phyloP scores from a whole-genome alignment of 2,329 filamentous ascomycete species.

The Botrytis sinoallii region DNA sequence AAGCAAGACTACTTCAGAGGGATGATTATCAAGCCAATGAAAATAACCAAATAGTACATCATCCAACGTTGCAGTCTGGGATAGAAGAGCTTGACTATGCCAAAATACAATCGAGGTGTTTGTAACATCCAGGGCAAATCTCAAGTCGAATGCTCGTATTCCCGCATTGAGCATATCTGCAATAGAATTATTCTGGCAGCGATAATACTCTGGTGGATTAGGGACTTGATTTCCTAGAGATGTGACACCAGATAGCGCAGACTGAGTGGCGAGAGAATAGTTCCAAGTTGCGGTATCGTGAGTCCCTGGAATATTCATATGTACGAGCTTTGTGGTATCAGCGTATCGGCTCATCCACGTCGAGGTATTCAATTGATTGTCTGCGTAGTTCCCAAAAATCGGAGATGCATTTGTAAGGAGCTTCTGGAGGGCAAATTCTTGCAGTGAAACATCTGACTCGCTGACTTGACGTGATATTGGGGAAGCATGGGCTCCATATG shows the following conservation, averaged over 20 bases:
- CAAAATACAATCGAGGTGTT: conserved; percentile 48
- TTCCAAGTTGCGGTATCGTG: conserved; percentile 53
- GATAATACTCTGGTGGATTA: conserved; percentile 38
- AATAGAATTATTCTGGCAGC: conserved; percentile 44
- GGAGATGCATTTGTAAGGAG: conserved; percentile 43
- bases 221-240: conserved; percentile 40
- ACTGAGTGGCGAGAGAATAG: conserved; percentile 45
- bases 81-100: conserved; percentile 46
- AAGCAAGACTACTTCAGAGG: conserved; percentile 45
- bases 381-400: conserved; percentile 42
- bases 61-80: conserved; percentile 43
- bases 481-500: background rate
- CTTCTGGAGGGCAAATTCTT: conserved; percentile 43
- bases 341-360: conserved; percentile 47
- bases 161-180: conserved; percentile 44
- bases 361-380: conserved; percentile 31
- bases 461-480: background rate
- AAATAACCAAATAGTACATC: conserved; percentile 49
- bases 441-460: conserved; percentile 27
- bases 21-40: conserved; percentile 47
- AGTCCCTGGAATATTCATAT: conserved; percentile 50
- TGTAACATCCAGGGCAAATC: conserved; percentile 48
- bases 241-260: conserved; percentile 41
- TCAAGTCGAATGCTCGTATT: conserved; percentile 49
- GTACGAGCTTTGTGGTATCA: conserved; percentile 44